Base-by-base conservation (phyloP, 164 flowering plant species). In the Platanus orientalis region DNA sequence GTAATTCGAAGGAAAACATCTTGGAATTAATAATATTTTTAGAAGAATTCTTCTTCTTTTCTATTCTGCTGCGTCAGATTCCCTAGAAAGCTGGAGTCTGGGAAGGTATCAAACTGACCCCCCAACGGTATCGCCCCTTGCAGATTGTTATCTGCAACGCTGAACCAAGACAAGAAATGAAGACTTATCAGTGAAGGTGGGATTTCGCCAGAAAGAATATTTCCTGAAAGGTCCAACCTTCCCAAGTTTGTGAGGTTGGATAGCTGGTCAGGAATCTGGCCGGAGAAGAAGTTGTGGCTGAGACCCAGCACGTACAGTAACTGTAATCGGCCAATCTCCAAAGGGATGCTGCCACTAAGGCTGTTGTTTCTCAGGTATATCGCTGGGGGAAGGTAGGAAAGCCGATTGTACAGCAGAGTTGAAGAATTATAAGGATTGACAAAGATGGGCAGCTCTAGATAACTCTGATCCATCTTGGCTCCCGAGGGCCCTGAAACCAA, bases 41-140 rank as follows among this genome's bases (percentile, higher is more conserved):
- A n/a, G n/a, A n/a, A n/a, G n/a, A n/a, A n/a, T n/a, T n/a, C n/a
- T n/a, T n/a, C n/a, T n/a, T n/a, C n/a, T n/a, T n/a, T n/a, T n/a
- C n/a, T n/a, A n/a, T n/a, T n/a, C n/a, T n/a, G n/a, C n/a, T n/a
- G 62, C 27, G 73, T 71, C 11, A 80, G 74, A 63, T 88, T 88
- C 6, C 86, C 94, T 29, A 59, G 72, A 63, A 71, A 88, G 66
- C 86, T 81, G 14, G 81, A 60, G 44, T 4, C 57, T 21, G 77
- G 65, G 30, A 83, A 88, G 19, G 86, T 82, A 60, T 82, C 84
- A 45, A 88, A 78, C 64, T 85, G 94, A 32, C 83, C 78, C 21
- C 94, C 89, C 36, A 78, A 20, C 19, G 94, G 90, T 57, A 85
- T 70, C 9, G 69, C 70, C n/a, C 94, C 94, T 40, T 76, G 63